Percentiles rank a stretch among this genome's conserved stretches.
Evolutionary conservation across 1,139 yeast species (phyloP).

Genomic region (Suhomyces yuchorum): DNA sequence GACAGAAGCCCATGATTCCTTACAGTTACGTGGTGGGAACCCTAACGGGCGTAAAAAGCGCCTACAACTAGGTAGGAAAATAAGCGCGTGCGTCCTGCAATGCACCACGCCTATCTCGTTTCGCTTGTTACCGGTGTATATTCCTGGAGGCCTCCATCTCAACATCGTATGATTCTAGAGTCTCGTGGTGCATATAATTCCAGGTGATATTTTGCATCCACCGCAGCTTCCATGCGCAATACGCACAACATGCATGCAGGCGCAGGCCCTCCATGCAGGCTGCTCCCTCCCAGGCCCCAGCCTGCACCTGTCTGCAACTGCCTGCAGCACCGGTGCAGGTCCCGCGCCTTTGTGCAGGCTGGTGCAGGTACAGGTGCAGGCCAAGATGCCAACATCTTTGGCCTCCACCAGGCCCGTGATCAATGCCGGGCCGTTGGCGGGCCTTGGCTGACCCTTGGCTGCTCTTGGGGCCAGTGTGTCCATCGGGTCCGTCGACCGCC

Average conservation of each 20-base stretch:
- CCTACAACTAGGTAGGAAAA: background rate
- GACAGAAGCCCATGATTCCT: constrained; percentile 3
- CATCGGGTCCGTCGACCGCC: too few species aligned
- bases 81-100: constrained; percentile 4
- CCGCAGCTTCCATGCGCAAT: constrained; percentile 2
- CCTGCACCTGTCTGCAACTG: too few species aligned
- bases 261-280: background rate
- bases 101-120: constrained; percentile 4
- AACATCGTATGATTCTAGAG: constrained; percentile 11
- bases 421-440: too few species aligned
- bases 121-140: constrained; percentile 3
- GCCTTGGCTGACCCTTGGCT: too few species aligned
- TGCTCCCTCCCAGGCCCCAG: background rate
- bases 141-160: background rate
- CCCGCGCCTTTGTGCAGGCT: background rate
- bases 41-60: background rate
- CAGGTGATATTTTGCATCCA: constrained; percentile 9
- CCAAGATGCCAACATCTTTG: background rate
- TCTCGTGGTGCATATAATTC: constrained; percentile 4
- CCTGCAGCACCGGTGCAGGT: too few species aligned
- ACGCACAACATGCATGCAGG: background rate
- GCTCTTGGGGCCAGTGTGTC: too few species aligned
- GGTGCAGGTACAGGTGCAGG: background rate
- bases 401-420: background rate
- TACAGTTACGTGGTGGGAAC: constrained; percentile 5